Conservation (phyloP, 1,284 basidiomycete genomes). For the Erythrobasidium hasegawianum region DNA sequence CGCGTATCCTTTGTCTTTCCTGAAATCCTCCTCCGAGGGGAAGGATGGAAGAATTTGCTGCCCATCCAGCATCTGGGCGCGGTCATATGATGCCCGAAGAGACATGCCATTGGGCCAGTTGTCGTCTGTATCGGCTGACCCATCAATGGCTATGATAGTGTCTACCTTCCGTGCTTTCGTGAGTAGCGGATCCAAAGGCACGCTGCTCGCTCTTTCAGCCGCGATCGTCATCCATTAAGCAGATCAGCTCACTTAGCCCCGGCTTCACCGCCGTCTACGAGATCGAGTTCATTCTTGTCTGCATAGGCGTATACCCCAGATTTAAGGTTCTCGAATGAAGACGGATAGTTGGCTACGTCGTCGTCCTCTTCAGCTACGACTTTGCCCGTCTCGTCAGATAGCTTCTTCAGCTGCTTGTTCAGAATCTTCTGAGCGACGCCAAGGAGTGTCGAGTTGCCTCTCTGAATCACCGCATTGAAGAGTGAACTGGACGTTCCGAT, state of each 20-base stretch:
- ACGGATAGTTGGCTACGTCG: constrained; percentile 2
- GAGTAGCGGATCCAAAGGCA: constrained; percentile 63
- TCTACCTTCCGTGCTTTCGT: constrained; percentile 62
- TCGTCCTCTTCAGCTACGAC: not conserved
- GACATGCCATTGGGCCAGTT: constrained; percentile 60
- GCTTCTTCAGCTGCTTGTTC: not conserved
- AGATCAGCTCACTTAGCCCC: constrained; percentile 57
- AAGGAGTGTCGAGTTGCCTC: constrained; percentile 5
- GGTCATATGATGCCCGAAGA: not conserved
- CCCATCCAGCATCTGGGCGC: not conserved
- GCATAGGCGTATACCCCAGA: constrained; percentile 37
- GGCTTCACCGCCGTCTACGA: constrained; percentile 53
- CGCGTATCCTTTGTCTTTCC: constrained; percentile 62
- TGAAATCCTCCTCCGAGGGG: constrained; percentile 54
- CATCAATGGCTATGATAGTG: constrained; percentile 65
- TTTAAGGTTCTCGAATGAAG: constrained; percentile 29
- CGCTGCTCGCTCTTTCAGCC: constrained; percentile 37
- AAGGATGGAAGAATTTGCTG: constrained; percentile 43
- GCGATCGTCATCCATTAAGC: too few relatives aligned
- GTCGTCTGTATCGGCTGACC: constrained; percentile 55
- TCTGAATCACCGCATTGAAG: constrained; percentile 48
- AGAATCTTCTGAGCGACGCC: constrained; percentile 12
- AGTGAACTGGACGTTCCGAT: constrained; percentile 51
- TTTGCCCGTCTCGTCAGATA: not conserved
- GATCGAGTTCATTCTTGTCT: constrained; percentile 47